Conservation (phyloP, 805 yeast genomes). For the Barnettozyma siamensis region DNA sequence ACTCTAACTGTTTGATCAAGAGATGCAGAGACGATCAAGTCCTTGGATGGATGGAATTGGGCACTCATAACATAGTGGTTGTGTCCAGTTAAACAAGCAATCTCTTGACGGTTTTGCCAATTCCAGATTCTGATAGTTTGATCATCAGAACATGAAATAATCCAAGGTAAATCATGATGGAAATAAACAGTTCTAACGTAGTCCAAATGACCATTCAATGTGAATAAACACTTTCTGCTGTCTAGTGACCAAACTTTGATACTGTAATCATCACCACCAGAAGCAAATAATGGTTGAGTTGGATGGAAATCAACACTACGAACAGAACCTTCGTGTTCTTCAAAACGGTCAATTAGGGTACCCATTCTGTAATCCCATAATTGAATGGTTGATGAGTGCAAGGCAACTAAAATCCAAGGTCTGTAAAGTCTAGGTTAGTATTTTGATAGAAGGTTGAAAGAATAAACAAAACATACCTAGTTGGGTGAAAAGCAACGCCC, state of each 20-base stretch:
- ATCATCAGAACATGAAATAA: slow-evolving; percentile 92
- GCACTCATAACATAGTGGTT: slow-evolving; percentile 98
- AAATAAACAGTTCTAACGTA: slow-evolving; percentile 91
- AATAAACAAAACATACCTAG: slow-evolving; percentile 35
- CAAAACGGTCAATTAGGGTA: slow-evolving; percentile 89
- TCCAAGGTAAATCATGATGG: slow-evolving; percentile 97
- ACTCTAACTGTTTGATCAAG: slow-evolving; percentile 98
- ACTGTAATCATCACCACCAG: slow-evolving; percentile 96
- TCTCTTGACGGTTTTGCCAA: slow-evolving; percentile 98
- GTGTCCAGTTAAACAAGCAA: slow-evolving; percentile 96
- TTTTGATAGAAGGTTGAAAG: background rate
- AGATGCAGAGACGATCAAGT: slow-evolving; percentile 90
- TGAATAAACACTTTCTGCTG: slow-evolving; percentile 88
- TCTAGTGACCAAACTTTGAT: slow-evolving; percentile 95
- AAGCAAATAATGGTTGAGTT: slow-evolving; percentile 93
- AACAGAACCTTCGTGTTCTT: slow-evolving; percentile 98
- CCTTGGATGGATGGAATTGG: slow-evolving; percentile 94
- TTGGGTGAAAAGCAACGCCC: slow-evolving; percentile 96
- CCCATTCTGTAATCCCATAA: slow-evolving; percentile 99
- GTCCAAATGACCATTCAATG: slow-evolving; percentile 90
- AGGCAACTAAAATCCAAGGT: slow-evolving; percentile 94
- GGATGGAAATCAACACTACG: slow-evolving; percentile 95
- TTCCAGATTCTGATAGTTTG: slow-evolving; percentile 99
- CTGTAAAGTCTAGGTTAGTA: slow-evolving; percentile 30
- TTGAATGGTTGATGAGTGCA: slow-evolving; percentile 97